Base-by-base conservation (phyloP, 2,329 filamentous ascomycete genomes). In the Nemania diffusa region DNA sequence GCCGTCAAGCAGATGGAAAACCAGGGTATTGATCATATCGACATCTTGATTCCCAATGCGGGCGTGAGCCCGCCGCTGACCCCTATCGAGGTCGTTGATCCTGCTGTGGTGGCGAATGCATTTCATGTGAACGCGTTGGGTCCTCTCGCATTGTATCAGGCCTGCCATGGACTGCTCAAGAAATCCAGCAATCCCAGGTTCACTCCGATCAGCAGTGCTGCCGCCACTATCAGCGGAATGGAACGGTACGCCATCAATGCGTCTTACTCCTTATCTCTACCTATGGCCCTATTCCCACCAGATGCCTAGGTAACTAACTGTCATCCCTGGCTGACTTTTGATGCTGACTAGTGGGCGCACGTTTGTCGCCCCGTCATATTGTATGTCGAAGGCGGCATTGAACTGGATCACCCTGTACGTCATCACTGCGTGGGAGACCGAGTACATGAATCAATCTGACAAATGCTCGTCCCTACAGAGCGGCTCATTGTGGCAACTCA, bases 1-100 rank as follows among this genome's bases (percentile, higher is more conserved):
- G 60, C 72, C 8, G 73, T 76, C 1, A 68, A 76, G n/a, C 69
- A 75, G 26, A 64, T 74, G 27, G 69, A 9, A 77, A 72, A 4
- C 69, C 8, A 22, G 4, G 53, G 53, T 22, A 44, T 79, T 52
- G 48, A 67, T 67, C 70, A 74, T 22, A 50, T 81, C 37, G 78
- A 80, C 64, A 65, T 77, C 40, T 68, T 80, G 20, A 73, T 80
- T 44, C 75, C 78, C 11, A 79, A 79, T 67, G 77, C 79, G 1
- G 78, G 75, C 2, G 71, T 77, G 2, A 72, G 75, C 56, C 67
- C 70, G 9, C 53, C 37, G 2, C 20, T 57, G 2, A 71, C 60
- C 40, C 73, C 73, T 5, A 65, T 73, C 6, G 79, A 79, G 42
- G 75, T 78, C 8, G 69, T 76, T 51, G 76, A 76, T 42, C 53